Evolutionary conservation across 2,329 filamentous ascomycete genomes (phyloP), one percentile per base, ranked within the genome.

Genomic region (Colletotrichum sp.): DNA sequence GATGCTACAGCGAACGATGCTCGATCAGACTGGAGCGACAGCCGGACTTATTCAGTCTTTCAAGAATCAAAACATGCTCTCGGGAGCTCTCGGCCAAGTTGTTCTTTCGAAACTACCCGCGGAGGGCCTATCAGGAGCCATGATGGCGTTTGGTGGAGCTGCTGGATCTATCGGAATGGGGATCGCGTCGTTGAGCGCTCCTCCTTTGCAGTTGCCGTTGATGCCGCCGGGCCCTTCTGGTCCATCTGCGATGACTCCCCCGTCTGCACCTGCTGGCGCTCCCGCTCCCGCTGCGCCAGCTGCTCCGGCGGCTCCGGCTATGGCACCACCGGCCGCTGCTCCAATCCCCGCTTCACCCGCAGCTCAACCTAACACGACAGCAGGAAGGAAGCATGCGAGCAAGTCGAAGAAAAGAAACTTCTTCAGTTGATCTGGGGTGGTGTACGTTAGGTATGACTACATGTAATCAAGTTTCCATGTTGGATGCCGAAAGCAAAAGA

Each of bases 91-190:
- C 4, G 48, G 70, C 30, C 32, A 63, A 32, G 48, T 28, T 6
- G 63, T 76, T 19, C 32, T 77, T 34, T 13, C 76, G 7, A 77
- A 77, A 9, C n/a, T 77, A 1, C 76, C 76, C 0, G 59, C 74
- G 4, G 74, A 77, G 67, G 60, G 52, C 2, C 65, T 77, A 6
- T 55, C 71, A 8, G 32, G 59, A 32, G 67, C 76, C 3, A 28
- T 39, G 19, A 30, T 32, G 16, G 74, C 76, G 1, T 74, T 77
- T 27, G 64, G 36, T 2, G 74, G 68, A 3, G 68, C 74, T 13
- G 59, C 67, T 1, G 71, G 71, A 11, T 64, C 74, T 2, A 48
- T 77, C 4, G 36, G 60, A 6, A 52, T 70, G 22, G 76, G 74
- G 0, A 69, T 75, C 25, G 30, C 30, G 8, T 39, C 68, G 25